Evolutionary conservation across 345 rosid species (phyloP).

Genomic region (Aurinia saxatilis): DNA sequence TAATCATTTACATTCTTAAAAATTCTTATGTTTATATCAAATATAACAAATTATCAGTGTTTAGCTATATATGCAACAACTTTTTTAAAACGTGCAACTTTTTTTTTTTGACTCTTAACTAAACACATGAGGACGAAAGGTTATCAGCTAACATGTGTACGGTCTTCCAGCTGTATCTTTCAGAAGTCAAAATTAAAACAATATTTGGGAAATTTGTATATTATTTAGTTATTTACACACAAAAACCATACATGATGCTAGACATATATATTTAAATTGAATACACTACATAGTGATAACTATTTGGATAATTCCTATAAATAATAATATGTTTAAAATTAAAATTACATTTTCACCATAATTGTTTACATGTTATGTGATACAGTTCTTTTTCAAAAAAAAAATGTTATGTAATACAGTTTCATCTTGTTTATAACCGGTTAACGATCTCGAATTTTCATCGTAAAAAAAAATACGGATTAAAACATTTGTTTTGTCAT

Average conservation of each 20-base stretch:
- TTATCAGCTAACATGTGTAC: background rate
- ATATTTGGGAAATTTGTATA: background rate
- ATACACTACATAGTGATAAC: no score
- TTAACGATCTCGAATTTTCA: no score
- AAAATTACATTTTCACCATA: no score
- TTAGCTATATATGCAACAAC: conserved; percentile 11
- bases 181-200: background rate
- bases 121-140: background rate
- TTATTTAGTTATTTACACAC: background rate
- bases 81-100: background rate
- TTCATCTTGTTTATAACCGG: no score
- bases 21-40: conserved; percentile 3
- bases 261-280: no score
- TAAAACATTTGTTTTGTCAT: no score
- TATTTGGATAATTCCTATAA: no score
- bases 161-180: background rate
- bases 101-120: conserved; percentile 15
- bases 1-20: background rate
- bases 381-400: no score
- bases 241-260: background rate
- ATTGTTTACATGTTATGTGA: no score
- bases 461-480: no score
- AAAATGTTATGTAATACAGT: no score
- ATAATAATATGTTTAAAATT: no score
- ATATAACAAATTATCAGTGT: background rate